A percentile compares a stretch with the other conserved stretches of the same genome.
phyloP scores from a whole-genome alignment of 345 rosid genomes.

The Populus pruinosa region DNA sequence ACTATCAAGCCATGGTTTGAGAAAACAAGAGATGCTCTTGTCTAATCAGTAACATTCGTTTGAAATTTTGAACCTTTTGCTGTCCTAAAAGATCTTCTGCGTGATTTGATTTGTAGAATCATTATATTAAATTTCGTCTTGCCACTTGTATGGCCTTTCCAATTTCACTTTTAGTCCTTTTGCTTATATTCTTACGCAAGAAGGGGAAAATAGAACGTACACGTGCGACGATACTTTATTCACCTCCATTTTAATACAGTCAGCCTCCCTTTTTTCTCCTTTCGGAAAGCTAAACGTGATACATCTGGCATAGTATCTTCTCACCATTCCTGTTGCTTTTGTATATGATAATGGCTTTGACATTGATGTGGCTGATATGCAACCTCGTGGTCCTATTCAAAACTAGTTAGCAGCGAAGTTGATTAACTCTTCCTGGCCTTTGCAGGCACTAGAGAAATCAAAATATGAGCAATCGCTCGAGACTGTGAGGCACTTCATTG shows the following conservation, averaged over 20 bases:
- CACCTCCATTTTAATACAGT: not conserved
- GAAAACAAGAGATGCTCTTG: not conserved
- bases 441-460: constrained; percentile 77
- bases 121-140: not conserved
- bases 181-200: not conserved
- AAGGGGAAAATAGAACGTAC: not conserved
- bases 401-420: not conserved
- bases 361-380: not conserved
- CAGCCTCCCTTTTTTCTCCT: not conserved
- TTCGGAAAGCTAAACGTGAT: not conserved
- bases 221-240: not conserved
- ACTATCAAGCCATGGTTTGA: not conserved
- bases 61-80: not conserved
- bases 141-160: not conserved
- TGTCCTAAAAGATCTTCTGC: not conserved
- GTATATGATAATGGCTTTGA: not conserved
- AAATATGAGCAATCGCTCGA: constrained; percentile 91
- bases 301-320: not conserved
- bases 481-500: constrained; percentile 70
- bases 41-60: not conserved
- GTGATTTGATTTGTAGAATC: not conserved
- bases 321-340: not conserved
- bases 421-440: constrained; percentile 1
- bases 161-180: not conserved
- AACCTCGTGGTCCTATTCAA: not conserved